Evolutionary conservation across 441 rosid species (phyloP).

Genomic region (Hura crepitans): DNA sequence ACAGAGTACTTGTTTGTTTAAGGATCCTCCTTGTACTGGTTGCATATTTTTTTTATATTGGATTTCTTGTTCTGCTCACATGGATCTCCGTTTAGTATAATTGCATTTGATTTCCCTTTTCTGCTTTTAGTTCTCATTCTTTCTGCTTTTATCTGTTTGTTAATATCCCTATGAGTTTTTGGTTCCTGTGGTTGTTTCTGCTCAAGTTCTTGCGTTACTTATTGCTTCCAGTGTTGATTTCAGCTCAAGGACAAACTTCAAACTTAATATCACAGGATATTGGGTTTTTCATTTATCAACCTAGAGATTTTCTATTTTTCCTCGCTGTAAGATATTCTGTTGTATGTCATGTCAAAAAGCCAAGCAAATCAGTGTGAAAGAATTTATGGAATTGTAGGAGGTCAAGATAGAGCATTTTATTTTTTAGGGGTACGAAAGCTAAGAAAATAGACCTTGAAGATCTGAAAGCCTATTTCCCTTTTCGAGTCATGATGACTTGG

Average conservation of each 20-base stretch:
- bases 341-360: not conserved
- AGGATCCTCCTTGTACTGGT: not conserved
- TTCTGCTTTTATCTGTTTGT: not conserved
- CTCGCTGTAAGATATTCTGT: not conserved
- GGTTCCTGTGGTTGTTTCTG: not conserved
- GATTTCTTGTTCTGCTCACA: not conserved
- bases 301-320: not conserved
- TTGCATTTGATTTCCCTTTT: not conserved
- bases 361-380: not conserved
- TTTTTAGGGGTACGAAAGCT: not conserved
- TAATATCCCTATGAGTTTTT: not conserved
- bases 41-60: not conserved
- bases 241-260: not conserved
- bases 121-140: not conserved
- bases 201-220: not conserved
- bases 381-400: not conserved
- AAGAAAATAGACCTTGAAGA: not conserved
- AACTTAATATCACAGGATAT: not conserved
- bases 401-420: not conserved
- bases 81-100: not conserved
- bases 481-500: not conserved
- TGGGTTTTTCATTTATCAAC: not conserved
- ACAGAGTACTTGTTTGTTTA: not conserved
- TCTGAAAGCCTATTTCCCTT: not conserved
- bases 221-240: not conserved